Evolutionary conservation across 2,329 filamentous ascomycete species (phyloP), one percentile per base, ranked within the genome.

Genomic region (Diaporthe citrichinensis): DNA sequence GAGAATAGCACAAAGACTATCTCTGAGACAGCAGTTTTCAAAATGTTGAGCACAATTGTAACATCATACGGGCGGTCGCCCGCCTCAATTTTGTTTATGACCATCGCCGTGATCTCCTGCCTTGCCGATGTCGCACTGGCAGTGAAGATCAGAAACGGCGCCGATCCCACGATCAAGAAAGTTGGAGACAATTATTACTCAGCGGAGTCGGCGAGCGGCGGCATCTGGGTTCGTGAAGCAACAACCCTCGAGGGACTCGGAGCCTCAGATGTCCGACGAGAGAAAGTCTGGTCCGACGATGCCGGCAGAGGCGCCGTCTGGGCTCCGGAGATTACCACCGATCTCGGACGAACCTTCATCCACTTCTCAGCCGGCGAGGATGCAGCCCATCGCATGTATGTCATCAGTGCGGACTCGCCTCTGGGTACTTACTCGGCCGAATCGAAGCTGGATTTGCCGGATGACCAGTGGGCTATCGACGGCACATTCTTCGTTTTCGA

Each of bases 401-500:
- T 75, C 61, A 80, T 80, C 55, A 78, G 78, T 25, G 76, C 79
- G 14, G 76, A 75, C 71, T 34, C 69, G 10, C 79, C 79, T 7
- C 69, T 76, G 2, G 75, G 76, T 15, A 17, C 41, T 31, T 80
- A 80, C 74, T 67, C 74, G 15, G 3, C 57, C 36, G 79, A 78
- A 67, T 55, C 59, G 8, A 78, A 80, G 61, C 72, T 80, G 8
- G 72, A 49, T 15, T 58, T 80, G 51, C 79, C 79, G 0, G 79
- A 79, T 51, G 78, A 80, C 49, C 59, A 75, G 15, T 80, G 79
- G 79, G 79, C 79, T 31, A 80, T 80, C n/a, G 79, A 80, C 61
- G 79, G 79, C 25, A 72, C 78, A 2, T 53, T 77, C 23, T 78
- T 80, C 46, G 74, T 57, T 25, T 80, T 78, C 10, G 74, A 78